Percentiles rank a stretch among this genome's conserved stretches.
phyloP scores from a whole-genome alignment of 2,329 filamentous ascomycete species.

The Curvularia sp. region DNA sequence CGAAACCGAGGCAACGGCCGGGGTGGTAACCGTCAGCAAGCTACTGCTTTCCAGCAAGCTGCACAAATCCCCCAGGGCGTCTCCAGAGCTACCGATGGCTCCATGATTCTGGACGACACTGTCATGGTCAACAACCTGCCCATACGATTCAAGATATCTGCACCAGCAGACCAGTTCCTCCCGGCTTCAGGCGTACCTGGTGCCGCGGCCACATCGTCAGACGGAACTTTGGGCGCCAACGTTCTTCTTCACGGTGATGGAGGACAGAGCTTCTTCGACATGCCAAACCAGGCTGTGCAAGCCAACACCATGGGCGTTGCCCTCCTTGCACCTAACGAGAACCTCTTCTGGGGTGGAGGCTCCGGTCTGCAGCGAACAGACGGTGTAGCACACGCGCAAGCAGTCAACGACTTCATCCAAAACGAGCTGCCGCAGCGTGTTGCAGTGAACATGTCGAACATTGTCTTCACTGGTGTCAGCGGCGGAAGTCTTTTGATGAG shows the following conservation, averaged over 20 bases:
- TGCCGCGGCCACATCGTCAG: conserved; percentile 46
- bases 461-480: conserved; percentile 66
- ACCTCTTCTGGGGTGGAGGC: conserved; percentile 65
- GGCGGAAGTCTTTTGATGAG: conserved; percentile 62
- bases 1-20: conserved; percentile 20
- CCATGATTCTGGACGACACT: conserved; percentile 63
- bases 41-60: conserved; percentile 46
- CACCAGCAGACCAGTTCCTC: conserved; percentile 62
- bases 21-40: conserved; percentile 10
- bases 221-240: conserved; percentile 56
- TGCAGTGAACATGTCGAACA: conserved; percentile 60
- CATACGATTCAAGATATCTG: conserved; percentile 64
- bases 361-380: conserved; percentile 61
- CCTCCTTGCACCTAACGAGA: conserved; percentile 61
- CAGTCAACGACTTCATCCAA: conserved; percentile 61
- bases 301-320: conserved; percentile 61
- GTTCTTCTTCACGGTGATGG: conserved; percentile 67
- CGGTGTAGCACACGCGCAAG: conserved; percentile 63
- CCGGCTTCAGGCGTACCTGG: conserved; percentile 59
- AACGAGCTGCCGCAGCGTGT: conserved; percentile 60
- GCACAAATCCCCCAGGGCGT: conserved; percentile 46
- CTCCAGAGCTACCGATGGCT: conserved; percentile 60
- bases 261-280: conserved; percentile 65
- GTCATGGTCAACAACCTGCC: conserved; percentile 62
- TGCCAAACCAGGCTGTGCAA: conserved; percentile 63